phyloP scores from a whole-genome alignment of 257 asterid genomes.

The Solanum neorickii region DNA sequence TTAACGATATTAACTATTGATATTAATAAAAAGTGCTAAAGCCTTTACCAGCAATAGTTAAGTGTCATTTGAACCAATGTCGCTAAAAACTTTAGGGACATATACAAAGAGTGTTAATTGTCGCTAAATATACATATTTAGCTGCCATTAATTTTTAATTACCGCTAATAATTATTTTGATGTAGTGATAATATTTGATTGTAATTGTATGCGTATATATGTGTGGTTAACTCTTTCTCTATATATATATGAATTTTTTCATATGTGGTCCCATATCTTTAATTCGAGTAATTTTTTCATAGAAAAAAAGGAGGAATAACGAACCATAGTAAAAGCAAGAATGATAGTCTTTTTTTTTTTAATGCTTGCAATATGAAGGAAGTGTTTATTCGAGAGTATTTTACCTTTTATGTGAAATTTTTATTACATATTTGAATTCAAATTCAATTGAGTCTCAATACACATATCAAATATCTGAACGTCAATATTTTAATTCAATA shows the following conservation, averaged over 20 bases:
- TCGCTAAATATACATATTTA: too few species aligned
- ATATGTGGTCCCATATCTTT: not conserved
- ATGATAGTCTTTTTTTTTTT: not conserved
- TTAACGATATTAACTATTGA: too few species aligned
- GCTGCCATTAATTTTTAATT: too few species aligned
- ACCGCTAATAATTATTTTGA: too few species aligned
- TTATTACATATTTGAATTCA: rapidly evolving
- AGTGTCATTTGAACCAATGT: too few species aligned
- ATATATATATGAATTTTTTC: not conserved
- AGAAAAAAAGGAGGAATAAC: not conserved
- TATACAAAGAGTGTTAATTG: too few species aligned
- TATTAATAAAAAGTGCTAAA: too few species aligned
- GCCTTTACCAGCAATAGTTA: rapidly evolving
- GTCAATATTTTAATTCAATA: not conserved
- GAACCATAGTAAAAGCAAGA: not conserved
- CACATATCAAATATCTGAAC: not conserved
- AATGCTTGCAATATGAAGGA: not conserved
- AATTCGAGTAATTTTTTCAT: not conserved
- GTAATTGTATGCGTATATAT: not conserved
- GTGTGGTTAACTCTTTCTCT: too few species aligned
- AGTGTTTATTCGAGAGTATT: not conserved
- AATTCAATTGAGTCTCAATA: not conserved
- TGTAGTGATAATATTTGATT: too few species aligned
- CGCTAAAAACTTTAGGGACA: too few species aligned
- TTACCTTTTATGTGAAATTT: not conserved